Evolutionary conservation across 345 rosid species (phyloP), one percentile per base, ranked within the genome.

Genomic region (Camelina sativa): DNA sequence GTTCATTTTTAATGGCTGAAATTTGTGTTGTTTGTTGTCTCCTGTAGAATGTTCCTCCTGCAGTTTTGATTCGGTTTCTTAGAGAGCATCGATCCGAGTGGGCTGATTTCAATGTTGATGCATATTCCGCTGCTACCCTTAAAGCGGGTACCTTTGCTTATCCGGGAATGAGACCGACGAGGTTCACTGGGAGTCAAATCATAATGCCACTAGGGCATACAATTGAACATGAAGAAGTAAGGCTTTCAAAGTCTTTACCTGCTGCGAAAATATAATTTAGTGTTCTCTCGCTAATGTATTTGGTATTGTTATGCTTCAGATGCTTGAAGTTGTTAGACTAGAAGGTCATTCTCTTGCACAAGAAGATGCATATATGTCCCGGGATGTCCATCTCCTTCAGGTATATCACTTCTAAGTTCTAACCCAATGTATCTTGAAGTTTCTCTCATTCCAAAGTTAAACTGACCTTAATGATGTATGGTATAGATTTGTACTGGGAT

Each of bases 21-120:
- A 12, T 50, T 15, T 20, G 2, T 68, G 20, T 17, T 76, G 69
- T 70, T 34, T 76, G 11, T 66, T 83, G 37, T 62, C 71, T 23
- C 69, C 3, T 1, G 35, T 64, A 96, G 99, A 89, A 91, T 83
- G 97, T 96, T 54, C 95, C 92, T 54, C 98, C 99, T 67, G 98
- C 97, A 35, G 95, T 91, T 58, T 80, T 96, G 67, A 89, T 96
- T 12, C 96, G 98, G 54, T 96, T 96, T 79, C 81, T 96, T 32
- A 86, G 98, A 81, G 99, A 96, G 82, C 99, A 96, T 67, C 97
- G 98, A 3, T 93, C 98, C 0, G 98, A 96, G 67, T 96, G 99
- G 99, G 99, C 98, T 75, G 99, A 92, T 80, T 92, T 89, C 82
- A 91, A 89, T 54, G 96, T 96, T 69, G 99, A 96, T 80, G 98